These are phyloP conservation scores for Scopulariopsis brevicaulis DNA, from an alignment of 2,329 filamentous ascomycete species.

Conservation along the genomic window DNA sequence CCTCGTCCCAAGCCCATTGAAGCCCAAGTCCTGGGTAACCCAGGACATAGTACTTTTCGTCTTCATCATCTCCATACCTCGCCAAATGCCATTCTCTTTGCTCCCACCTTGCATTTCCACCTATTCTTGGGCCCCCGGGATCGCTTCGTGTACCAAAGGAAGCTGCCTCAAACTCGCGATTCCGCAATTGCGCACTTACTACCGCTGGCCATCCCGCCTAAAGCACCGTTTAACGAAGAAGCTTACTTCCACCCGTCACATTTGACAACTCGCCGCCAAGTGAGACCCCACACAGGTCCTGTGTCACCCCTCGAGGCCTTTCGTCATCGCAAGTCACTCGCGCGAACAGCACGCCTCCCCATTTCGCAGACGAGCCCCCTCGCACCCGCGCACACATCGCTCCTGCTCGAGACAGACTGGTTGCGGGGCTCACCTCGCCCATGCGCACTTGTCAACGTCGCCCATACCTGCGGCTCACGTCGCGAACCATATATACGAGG, in stretches of 20 bases:
- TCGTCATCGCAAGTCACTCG: neutral
- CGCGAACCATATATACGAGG: neutral
- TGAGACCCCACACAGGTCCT: neutral
- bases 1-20: neutral
- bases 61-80: neutral
- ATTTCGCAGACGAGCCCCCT: neutral
- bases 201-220: neutral
- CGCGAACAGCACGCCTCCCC: neutral
- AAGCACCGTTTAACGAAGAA: neutral
- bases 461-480: neutral
- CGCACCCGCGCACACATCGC: neutral
- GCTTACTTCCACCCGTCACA: neutral
- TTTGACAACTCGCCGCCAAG: neutral
- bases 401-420: neutral
- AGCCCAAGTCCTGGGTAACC: neutral
- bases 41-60: too few relatives aligned
- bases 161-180: neutral
- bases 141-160: neutral
- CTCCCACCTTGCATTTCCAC: constrained; percentile 1
- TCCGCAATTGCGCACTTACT: neutral
- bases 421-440: neutral
- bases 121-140: constrained; percentile 3
- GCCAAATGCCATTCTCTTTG: neutral
- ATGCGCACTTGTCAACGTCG: neutral
- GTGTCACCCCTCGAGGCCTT: neutral